These are phyloP conservation scores for Tulasnella sp. DNA, from an alignment of 768 basidiomycete species.

Conservation along the genomic window DNA sequence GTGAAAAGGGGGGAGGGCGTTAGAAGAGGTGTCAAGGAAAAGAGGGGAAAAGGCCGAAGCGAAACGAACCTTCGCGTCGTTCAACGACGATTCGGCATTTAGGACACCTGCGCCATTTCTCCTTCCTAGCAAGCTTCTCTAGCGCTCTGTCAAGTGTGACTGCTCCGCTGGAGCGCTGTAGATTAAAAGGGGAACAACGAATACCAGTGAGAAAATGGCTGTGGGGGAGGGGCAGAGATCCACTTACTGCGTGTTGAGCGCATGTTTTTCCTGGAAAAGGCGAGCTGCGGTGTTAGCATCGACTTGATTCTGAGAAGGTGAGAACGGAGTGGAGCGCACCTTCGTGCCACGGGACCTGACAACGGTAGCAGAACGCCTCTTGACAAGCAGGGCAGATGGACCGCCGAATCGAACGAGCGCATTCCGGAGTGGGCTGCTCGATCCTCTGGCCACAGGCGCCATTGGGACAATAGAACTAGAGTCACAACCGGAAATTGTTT, in stretches of 20 bases:
- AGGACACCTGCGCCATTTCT: slow-evolving; percentile 16
- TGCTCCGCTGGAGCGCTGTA: background rate
- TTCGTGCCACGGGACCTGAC: slow-evolving; percentile 9
- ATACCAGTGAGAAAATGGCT: background rate
- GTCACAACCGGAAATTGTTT: background rate
- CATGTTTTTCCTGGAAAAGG: background rate
- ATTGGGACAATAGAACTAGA: background rate
- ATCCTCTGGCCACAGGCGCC: background rate
- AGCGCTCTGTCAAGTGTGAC: background rate
- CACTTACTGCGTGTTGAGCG: slow-evolving; percentile 4
- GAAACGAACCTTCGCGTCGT: background rate
- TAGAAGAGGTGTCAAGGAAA: no score
- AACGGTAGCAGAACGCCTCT: background rate
- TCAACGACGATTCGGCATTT: slow-evolving; percentile 21
- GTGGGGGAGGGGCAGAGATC: background rate
- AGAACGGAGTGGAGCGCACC: background rate
- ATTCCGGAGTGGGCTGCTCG: background rate
- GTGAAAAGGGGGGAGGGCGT: no score
- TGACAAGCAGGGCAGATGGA: slow-evolving; percentile 16
- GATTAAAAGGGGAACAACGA: background rate
- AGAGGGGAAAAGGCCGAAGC: background rate
- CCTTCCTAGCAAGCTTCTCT: background rate
- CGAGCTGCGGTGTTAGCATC: background rate
- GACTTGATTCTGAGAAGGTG: background rate
- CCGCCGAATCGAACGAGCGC: background rate